Evolutionary conservation across 1,284 basidiomycete genomes (phyloP).

Genomic region (Pascua guehoae): DNA sequence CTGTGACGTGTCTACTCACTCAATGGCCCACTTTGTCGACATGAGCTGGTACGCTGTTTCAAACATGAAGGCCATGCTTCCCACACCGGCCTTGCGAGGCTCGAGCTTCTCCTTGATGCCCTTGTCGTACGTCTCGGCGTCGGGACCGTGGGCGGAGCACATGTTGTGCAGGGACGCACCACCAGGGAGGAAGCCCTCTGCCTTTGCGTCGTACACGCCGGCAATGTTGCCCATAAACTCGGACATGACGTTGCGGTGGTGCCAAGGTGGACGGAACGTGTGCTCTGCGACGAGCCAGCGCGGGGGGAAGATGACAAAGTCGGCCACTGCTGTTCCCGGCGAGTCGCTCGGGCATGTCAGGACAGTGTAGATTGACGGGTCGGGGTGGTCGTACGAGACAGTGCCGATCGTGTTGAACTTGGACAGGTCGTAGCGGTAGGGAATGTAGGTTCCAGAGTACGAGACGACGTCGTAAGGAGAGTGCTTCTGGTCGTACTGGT

Average conservation of each 20-base stretch:
- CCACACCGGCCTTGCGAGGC: constrained; percentile 25
- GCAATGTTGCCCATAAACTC: constrained; percentile 24
- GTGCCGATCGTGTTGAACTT: constrained; percentile 65
- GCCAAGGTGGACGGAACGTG: constrained; percentile 51
- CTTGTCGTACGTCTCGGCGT: constrained; percentile 13
- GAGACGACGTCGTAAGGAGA: constrained; percentile 60
- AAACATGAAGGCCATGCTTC: constrained; percentile 34
- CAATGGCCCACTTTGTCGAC: constrained; percentile 28
- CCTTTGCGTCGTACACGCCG: constrained; percentile 26
- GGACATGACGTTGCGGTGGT: constrained; percentile 58
- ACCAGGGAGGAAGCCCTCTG: constrained; percentile 15
- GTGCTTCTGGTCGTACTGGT: constrained; percentile 53
- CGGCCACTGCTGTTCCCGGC: constrained; percentile 56
- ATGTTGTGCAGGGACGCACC: constrained; percentile 32
- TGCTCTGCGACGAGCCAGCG: constrained; percentile 42
- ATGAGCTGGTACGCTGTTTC: constrained; percentile 29
- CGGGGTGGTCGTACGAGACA: constrained; percentile 55
- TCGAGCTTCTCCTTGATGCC: constrained; percentile 13
- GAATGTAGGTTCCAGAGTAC: constrained; percentile 66
- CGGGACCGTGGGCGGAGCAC: constrained; percentile 32
- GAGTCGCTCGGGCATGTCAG: constrained; percentile 50
- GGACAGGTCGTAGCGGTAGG: constrained; percentile 66
- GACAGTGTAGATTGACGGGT: constrained; percentile 38
- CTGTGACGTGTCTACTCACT: too few species aligned
- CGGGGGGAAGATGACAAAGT: constrained; percentile 24